phyloP scores from a whole-genome alignment of 345 rosid species.

The Noccaea caerulescens region DNA sequence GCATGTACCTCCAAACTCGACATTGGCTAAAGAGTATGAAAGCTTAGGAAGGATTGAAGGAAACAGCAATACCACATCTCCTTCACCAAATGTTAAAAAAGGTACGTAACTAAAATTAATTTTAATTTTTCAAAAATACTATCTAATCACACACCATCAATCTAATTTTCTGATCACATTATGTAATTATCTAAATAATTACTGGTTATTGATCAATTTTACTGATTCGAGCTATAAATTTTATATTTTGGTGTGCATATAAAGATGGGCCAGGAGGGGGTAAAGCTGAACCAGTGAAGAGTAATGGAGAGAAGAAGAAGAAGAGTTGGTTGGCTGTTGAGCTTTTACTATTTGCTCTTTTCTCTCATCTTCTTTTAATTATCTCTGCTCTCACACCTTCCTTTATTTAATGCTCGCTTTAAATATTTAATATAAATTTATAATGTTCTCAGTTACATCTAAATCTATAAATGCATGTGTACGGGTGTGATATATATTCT shows the following conservation, averaged over 20 bases:
- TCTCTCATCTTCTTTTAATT: slow-evolving; percentile 30
- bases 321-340: slow-evolving; percentile 45
- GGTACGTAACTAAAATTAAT: slow-evolving; percentile 39
- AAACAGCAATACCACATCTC: slow-evolving; percentile 29
- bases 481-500: slow-evolving; percentile 17
- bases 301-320: slow-evolving; percentile 44
- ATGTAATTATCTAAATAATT: not conserved
- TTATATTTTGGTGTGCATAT: not conserved
- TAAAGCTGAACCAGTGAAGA: slow-evolving; percentile 46
- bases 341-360: slow-evolving; percentile 43
- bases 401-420: slow-evolving; percentile 37
- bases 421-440: not conserved
- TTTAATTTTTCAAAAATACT: not conserved
- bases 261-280: slow-evolving; percentile 39
- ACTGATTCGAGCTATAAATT: not conserved
- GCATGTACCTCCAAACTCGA: slow-evolving; percentile 65
- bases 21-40: slow-evolving; percentile 65
- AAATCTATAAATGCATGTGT: slow-evolving; percentile 17
- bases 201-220: not conserved
- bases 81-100: slow-evolving; percentile 28
- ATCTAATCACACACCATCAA: not conserved
- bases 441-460: slow-evolving; percentile 5
- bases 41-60: slow-evolving; percentile 54
- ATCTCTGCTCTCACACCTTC: slow-evolving; percentile 12
- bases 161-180: slow-evolving; percentile 2